Conservation (phyloP, 1,139 yeast species). For the Suhomyces bolitotheri region DNA sequence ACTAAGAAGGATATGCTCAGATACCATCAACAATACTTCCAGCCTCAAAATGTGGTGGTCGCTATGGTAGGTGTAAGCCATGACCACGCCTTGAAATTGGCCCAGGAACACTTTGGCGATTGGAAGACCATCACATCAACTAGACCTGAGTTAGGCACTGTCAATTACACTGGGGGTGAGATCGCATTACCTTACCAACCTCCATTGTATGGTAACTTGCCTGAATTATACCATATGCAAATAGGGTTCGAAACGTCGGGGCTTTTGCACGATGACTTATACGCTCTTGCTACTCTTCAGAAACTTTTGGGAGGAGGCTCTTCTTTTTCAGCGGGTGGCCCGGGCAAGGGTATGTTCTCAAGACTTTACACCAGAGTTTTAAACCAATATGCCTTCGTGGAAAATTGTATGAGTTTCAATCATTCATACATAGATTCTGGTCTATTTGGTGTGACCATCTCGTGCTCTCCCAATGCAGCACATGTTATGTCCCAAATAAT, state of each 20-base stretch:
- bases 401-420: slow-evolving; percentile 83
- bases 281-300: slow-evolving; percentile 88
- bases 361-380: slow-evolving; percentile 87
- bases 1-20: slow-evolving; percentile 53
- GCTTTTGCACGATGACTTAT: slow-evolving; percentile 80
- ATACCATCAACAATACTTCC: slow-evolving; percentile 68
- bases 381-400: slow-evolving; percentile 89
- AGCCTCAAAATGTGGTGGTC: slow-evolving; percentile 80
- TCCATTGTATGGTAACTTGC: slow-evolving; percentile 66
- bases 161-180: slow-evolving; percentile 80
- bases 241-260: slow-evolving; percentile 89
- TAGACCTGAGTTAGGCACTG: slow-evolving; percentile 43
- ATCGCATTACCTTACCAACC: slow-evolving; percentile 66
- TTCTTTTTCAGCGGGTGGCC: slow-evolving; percentile 98
- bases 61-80: slow-evolving; percentile 89
- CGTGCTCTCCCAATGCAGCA: slow-evolving; percentile 86
- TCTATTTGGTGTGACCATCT: slow-evolving; percentile 81
- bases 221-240: slow-evolving; percentile 84
- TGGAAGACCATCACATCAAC: slow-evolving; percentile 41
- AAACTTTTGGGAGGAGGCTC: slow-evolving; percentile 97
- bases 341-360: slow-evolving; percentile 99
- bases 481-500: slow-evolving; percentile 79
- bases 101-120: slow-evolving; percentile 63
- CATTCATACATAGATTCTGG: slow-evolving; percentile 92
- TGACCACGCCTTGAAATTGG: slow-evolving; percentile 64